Conservation (phyloP, 2,329 filamentous ascomycete genomes). For the Pseudocercospora pini-densiflorae region DNA sequence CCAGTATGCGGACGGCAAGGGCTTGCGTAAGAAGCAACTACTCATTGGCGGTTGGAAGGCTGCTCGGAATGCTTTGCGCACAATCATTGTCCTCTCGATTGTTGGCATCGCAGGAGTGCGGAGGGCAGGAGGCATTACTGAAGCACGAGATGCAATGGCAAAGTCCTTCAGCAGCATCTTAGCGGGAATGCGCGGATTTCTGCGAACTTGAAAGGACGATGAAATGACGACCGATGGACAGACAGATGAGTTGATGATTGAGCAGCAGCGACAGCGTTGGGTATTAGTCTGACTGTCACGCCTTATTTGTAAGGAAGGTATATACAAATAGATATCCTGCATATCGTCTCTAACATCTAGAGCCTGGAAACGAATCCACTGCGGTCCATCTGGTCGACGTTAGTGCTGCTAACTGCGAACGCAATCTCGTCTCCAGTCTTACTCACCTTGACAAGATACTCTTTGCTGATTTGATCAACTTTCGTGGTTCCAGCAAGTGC, state of each 20-base stretch:
- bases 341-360: slow-evolving; percentile 11
- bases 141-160: not conserved
- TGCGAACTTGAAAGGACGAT: not conserved
- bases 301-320: not conserved
- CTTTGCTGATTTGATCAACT: slow-evolving; percentile 44
- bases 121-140: not conserved
- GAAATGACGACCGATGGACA: not conserved
- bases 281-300: not conserved
- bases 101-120: slow-evolving; percentile 21
- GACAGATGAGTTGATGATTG: not conserved
- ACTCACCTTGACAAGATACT: slow-evolving; percentile 48
- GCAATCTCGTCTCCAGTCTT: slow-evolving; percentile 19
- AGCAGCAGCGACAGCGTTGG: not conserved
- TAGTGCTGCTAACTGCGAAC: not conserved
- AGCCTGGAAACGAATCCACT: slow-evolving; percentile 38
- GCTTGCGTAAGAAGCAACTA: slow-evolving; percentile 24
- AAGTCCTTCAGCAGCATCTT: not conserved
- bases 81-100: not conserved
- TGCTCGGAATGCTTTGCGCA: slow-evolving; percentile 16
- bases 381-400: slow-evolving; percentile 30
- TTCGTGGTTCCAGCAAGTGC: slow-evolving; percentile 45
- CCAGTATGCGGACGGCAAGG: slow-evolving; percentile 19
- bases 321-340: not conserved
- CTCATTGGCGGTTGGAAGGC: slow-evolving; percentile 32
- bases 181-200: not conserved